These are phyloP conservation scores for Trichocladium uniseriatum DNA, from an alignment of 495 filamentous ascomycete species.

Conservation along the genomic window DNA sequence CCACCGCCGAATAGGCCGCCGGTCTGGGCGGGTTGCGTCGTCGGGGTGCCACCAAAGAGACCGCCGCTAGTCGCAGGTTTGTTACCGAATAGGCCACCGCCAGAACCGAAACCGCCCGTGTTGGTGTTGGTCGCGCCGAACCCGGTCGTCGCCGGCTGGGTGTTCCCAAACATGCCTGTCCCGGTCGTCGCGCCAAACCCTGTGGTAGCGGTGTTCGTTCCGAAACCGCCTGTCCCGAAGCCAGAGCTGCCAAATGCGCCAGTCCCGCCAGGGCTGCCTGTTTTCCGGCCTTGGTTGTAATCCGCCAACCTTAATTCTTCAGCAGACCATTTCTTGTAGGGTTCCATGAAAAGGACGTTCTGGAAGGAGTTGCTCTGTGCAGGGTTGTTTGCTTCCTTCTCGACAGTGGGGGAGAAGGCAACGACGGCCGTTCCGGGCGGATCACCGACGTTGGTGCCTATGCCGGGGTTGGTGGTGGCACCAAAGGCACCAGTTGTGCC, in stretches of 20 bases:
- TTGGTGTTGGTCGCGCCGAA: slow-evolving; percentile 41
- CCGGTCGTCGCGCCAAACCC: slow-evolving; percentile 44
- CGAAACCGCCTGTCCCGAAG: slow-evolving; percentile 44
- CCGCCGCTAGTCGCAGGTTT: slow-evolving; percentile 28
- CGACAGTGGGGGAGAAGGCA: slow-evolving; percentile 63
- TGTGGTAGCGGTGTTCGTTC: slow-evolving; percentile 33
- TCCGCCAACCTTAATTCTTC: slow-evolving; percentile 87
- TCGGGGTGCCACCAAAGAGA: slow-evolving; percentile 24
- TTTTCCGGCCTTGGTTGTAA: slow-evolving; percentile 77
- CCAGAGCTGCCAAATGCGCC: slow-evolving; percentile 71
- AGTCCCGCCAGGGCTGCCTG: slow-evolving; percentile 67
- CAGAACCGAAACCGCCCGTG: slow-evolving; percentile 35
- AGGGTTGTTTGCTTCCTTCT: slow-evolving; percentile 62
- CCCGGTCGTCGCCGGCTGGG: slow-evolving; percentile 23
- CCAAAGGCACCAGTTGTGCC: slow-evolving; percentile 42
- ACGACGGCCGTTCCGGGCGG: slow-evolving; percentile 60
- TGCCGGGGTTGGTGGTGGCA: slow-evolving; percentile 32
- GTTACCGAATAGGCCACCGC: slow-evolving; percentile 42
- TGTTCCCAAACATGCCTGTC: slow-evolving; percentile 39
- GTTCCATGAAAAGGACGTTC: slow-evolving; percentile 75
- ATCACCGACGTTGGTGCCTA: slow-evolving; percentile 37
- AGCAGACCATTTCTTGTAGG: slow-evolving; percentile 79
- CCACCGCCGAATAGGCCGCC: slow-evolving; percentile 16
- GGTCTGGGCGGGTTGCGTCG: slow-evolving; percentile 14
- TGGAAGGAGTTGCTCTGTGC: slow-evolving; percentile 64